Evolutionary conservation across 164 flowering plant species (phyloP).

Genomic region (Hamamelis virginiana): DNA sequence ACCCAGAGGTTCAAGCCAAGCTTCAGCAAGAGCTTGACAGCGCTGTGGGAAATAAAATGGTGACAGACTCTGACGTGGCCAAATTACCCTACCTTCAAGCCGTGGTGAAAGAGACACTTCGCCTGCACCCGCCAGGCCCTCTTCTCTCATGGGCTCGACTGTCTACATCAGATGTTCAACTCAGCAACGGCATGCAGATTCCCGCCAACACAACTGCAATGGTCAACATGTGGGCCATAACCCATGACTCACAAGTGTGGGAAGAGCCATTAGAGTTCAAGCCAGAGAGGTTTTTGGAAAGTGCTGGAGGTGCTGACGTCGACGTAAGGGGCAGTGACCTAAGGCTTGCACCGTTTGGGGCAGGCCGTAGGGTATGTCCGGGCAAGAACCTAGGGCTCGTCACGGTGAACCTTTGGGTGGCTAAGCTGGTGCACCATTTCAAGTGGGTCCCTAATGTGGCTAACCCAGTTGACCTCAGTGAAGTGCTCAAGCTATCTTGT

Average conservation of each 20-base stretch:
- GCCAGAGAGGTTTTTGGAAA: slow-evolving; percentile 49
- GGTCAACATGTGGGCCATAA: slow-evolving; percentile 77
- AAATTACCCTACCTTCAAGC: too few species aligned
- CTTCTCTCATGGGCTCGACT: slow-evolving; percentile 69
- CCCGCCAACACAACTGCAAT: slow-evolving; percentile 53
- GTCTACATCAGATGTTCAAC: slow-evolving; percentile 45
- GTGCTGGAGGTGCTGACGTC: slow-evolving; percentile 25
- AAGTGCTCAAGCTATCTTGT: slow-evolving; percentile 47
- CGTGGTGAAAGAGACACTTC: too few species aligned
- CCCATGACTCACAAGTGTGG: slow-evolving; percentile 46
- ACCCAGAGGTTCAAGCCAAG: slow-evolving; percentile 41
- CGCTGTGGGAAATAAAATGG: not conserved
- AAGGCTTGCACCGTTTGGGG: too few species aligned
- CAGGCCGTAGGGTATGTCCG: too few species aligned
- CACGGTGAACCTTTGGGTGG: slow-evolving; percentile 57
- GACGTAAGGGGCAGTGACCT: too few species aligned
- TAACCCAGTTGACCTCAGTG: slow-evolving; percentile 38
- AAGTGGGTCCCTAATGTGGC: slow-evolving; percentile 30
- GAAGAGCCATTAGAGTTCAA: slow-evolving; percentile 32
- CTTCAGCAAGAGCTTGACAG: slow-evolving; percentile 32
- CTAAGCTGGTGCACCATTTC: slow-evolving; percentile 40
- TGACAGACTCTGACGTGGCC: slow-evolving; percentile 36
- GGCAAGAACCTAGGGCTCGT: slow-evolving; percentile 52
- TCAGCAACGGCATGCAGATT: slow-evolving; percentile 50
- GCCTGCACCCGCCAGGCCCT: slow-evolving; percentile 64